Percentiles rank a stretch among this genome's conserved stretches.
Evolutionary conservation across 176 grass and related monocot genomes (phyloP).

Genomic region (Secale cereale): DNA sequence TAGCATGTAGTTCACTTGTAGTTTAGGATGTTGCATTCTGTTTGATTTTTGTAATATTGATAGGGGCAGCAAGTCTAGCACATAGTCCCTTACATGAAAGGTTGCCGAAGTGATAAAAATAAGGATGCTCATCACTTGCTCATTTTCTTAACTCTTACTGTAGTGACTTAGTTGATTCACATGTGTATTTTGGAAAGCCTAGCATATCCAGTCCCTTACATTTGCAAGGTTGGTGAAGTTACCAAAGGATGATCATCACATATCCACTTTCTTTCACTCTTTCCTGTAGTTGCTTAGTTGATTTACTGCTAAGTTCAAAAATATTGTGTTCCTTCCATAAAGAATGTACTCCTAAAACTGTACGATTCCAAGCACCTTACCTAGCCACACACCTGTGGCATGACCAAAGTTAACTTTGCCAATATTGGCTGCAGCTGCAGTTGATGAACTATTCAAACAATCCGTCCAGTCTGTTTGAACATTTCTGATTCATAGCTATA

Average conservation of each 20-base stretch:
- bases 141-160: not conserved
- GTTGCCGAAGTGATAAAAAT: not conserved
- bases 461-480: not conserved
- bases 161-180: not conserved
- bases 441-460: not conserved
- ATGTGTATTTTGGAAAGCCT: not conserved
- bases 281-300: not conserved
- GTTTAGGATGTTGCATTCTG: not conserved
- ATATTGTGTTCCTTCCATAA: not conserved
- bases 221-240: not conserved
- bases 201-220: not conserved
- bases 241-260: not conserved
- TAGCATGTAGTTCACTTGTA: not conserved
- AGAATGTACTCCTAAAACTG: not conserved
- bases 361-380: not conserved
- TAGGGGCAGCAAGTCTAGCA: not conserved
- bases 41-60: not conserved
- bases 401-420: not conserved
- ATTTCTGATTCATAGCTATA: not conserved
- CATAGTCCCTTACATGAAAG: not conserved
- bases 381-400: not conserved
- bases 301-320: not conserved
- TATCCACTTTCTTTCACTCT: not conserved
- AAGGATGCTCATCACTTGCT: not conserved
- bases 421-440: not conserved